phyloP scores from a whole-genome alignment of 192 early-diverging fungal genomes.

The Umbelopsis vinacea region DNA sequence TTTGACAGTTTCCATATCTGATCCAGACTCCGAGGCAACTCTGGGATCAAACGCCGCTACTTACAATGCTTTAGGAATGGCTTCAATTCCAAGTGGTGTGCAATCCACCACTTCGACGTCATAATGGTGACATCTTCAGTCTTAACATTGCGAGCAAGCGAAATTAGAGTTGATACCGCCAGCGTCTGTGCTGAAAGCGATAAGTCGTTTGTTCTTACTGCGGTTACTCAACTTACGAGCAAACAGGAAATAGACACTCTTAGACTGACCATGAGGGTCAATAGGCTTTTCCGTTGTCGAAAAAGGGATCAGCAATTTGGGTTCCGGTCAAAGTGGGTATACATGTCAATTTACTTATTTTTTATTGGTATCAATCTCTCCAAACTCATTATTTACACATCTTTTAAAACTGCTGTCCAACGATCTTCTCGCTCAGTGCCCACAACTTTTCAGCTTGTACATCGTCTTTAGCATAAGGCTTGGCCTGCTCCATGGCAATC shows the following conservation, averaged over 20 bases:
- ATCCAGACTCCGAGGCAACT: neutral
- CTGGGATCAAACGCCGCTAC: neutral
- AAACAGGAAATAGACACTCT: slow-evolving; percentile 57
- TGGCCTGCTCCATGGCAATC: too few relatives aligned
- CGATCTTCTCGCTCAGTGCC: neutral
- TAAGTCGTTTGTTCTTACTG: neutral
- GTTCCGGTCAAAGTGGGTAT: too few relatives aligned
- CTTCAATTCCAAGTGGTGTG: neutral
- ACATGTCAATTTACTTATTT: too few relatives aligned
- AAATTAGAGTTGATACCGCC: neutral
- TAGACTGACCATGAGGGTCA: slow-evolving; percentile 36
- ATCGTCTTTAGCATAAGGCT: too few relatives aligned
- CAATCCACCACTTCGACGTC: neutral
- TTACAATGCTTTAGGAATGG: neutral
- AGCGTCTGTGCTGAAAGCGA: slow-evolving; percentile 1
- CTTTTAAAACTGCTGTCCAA: neutral
- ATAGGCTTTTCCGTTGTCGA: neutral
- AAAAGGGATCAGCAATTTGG: neutral
- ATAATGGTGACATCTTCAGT: neutral
- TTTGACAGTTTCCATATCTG: neutral
- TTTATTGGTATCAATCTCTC: too few relatives aligned
- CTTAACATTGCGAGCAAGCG: neutral
- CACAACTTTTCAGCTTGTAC: too few relatives aligned
- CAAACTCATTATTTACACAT: too few relatives aligned
- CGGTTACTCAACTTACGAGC: slow-evolving; percentile 27